phyloP scores from a whole-genome alignment of 345 rosid genomes.

The Boechera retrofracta region DNA sequence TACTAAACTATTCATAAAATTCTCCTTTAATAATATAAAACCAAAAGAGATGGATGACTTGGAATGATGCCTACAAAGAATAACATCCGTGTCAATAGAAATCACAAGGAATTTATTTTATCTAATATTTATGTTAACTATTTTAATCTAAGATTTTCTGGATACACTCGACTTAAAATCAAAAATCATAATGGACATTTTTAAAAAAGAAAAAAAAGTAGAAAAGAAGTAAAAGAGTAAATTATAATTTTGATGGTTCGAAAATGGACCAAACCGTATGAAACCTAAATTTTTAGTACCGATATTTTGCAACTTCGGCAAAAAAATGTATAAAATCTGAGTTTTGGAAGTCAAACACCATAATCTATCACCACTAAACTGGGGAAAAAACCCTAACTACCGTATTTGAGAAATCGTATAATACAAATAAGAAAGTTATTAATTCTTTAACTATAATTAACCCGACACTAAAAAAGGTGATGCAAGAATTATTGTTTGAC shows the following conservation, averaged over 20 bases:
- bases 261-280: neutral
- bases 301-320: too few relatives aligned
- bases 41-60: slow-evolving; percentile 20
- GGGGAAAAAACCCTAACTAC: neutral
- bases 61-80: slow-evolving; percentile 24
- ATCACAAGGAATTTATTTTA: neutral
- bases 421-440: neutral
- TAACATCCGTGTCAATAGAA: slow-evolving; percentile 13
- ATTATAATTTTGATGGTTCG: neutral
- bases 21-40: slow-evolving; percentile 14
- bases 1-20: slow-evolving; percentile 1
- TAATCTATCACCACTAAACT: neutral
- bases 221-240: neutral
- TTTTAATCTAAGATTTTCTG: too few relatives aligned
- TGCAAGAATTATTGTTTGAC: slow-evolving; percentile 9
- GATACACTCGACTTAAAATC: too few relatives aligned
- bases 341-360: slow-evolving; percentile 13
- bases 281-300: too few relatives aligned
- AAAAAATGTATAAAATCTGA: neutral
- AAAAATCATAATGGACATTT: neutral
- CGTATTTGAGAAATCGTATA: neutral
- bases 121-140: neutral
- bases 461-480: neutral
- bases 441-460: neutral
- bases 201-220: neutral